A percentile compares a stretch with the other conserved stretches of the same genome.
Conservation (phyloP, 768 basidiomycete species). For the Dendrothele bispora region DNA sequence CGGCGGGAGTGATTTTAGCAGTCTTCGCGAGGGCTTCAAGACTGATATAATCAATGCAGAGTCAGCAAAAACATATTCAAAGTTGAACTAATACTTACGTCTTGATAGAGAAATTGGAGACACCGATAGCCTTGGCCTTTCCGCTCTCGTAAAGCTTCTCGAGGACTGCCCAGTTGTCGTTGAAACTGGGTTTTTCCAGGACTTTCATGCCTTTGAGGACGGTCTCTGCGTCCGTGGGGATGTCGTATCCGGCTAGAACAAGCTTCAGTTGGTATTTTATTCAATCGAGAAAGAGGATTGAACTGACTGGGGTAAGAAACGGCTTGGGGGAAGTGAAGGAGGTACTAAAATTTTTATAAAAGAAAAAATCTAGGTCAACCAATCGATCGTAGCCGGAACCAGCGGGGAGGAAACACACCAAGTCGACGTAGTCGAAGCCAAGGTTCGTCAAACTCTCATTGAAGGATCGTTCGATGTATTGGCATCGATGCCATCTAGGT, state of each 20-base stretch:
- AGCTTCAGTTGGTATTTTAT: not conserved
- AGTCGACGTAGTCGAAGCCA: constrained; percentile 46
- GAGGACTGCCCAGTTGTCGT: constrained; percentile 48
- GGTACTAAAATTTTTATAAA: constrained; percentile 38
- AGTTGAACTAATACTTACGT: constrained; percentile 32
- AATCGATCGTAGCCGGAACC: too few relatives aligned
- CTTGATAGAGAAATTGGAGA: constrained; percentile 61
- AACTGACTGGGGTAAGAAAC: not conserved
- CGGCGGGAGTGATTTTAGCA: constrained; percentile 43
- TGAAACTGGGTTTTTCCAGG: constrained; percentile 32
- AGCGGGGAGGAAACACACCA: too few relatives aligned
- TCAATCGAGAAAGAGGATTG: not conserved
- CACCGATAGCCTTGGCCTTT: constrained; percentile 51
- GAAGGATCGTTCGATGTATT: constrained; percentile 36
- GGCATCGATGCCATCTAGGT: constrained; percentile 40
- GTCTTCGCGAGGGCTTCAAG: constrained; percentile 40
- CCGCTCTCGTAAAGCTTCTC: constrained; percentile 48
- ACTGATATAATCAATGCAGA: too few relatives aligned
- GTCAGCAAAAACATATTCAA: too few relatives aligned
- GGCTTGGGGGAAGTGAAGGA: constrained; percentile 50
- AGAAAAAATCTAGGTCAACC: not conserved
- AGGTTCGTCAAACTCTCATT: constrained; percentile 39
- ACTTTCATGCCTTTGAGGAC: constrained; percentile 34
- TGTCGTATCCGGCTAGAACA: constrained; percentile 6
- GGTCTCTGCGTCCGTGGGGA: constrained; percentile 30